Evolutionary conservation across 257 asterid species (phyloP), one percentile per base, ranked within the genome.

Genomic region (Ballota nigra): DNA sequence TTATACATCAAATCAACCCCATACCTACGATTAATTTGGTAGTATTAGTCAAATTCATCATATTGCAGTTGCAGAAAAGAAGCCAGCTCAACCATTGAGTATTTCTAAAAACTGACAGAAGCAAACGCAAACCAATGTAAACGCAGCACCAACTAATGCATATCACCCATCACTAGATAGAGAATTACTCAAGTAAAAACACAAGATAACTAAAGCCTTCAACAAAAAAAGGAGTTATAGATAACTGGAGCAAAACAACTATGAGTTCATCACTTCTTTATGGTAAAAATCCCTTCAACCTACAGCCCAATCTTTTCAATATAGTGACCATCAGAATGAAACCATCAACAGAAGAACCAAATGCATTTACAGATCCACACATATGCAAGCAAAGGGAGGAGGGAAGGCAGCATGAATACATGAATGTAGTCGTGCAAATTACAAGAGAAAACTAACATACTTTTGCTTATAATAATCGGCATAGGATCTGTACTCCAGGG

Each of bases 401-500:
- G 33, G 70, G 19, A 63, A 31, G 56, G 41, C 28, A 19, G 13
- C 16, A 58, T 36, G 26, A 57, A 71, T 15, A 28, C 38, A 29
- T 52, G 70, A 28, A 55, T 31, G 60, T 51, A 73, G 20, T 9
- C 57, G 28, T 74, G 68, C 49, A 72, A 71, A 77, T 49, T 41
- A 63, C 47, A 51, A 58, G 51, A 38, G 71, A 20, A 53, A 26
- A 57, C 31, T 22, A 60, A 69, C 98, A 51, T 88, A 95, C 99
- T 95, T 95, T 77, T 88, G 99, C 81, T 87, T 95, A 80, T 95
- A 95, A 84, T 91, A 95, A 76, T 90, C 99, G 43, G 99, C 97
- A 79, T 95, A 95, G 69, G 97, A 89, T 75, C 96, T 82, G 79
- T 95, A 95, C 86, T 95, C 99, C 77, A 95, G 77, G 63, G 98